phyloP scores from a whole-genome alignment of 495 filamentous ascomycete genomes.

The Clavariopsis aquatica region DNA sequence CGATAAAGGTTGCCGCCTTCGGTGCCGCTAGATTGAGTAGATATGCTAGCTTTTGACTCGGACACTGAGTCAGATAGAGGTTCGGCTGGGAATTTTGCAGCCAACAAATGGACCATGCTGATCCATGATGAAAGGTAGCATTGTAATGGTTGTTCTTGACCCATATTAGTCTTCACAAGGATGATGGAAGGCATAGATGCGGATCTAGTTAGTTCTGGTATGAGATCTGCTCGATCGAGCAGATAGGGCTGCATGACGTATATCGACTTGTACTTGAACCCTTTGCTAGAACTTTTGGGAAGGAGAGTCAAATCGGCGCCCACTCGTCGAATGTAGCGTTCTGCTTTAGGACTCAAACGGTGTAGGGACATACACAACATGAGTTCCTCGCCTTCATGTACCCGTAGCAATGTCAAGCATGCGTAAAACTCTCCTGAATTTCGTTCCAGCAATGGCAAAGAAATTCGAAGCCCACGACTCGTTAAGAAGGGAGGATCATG shows the following conservation, averaged over 20 bases:
- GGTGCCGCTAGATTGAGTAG: not conserved
- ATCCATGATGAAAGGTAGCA: conserved; percentile 7
- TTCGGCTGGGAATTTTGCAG: not conserved
- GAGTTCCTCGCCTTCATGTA: not conserved
- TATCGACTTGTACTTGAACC: conserved; percentile 3
- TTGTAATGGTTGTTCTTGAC: not conserved
- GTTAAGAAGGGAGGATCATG: conserved; percentile 11
- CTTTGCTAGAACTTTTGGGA: not conserved
- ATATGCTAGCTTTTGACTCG: not conserved
- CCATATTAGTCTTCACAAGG: not conserved
- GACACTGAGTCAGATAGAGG: not conserved
- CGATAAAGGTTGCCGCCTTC: not conserved
- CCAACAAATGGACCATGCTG: not conserved
- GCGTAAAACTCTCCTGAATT: not conserved
- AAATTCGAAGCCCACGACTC: conserved; percentile 9
- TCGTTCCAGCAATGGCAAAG: conserved; percentile 2
- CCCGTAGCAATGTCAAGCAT: not conserved
- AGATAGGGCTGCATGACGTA: conserved; percentile 6
- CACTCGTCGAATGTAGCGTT: not conserved
- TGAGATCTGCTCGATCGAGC: not conserved
- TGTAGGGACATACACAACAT: not conserved
- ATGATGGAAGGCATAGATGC: conserved; percentile 1
- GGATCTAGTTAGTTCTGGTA: not conserved
- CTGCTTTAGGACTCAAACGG: not conserved
- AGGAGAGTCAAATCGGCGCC: not conserved